A percentile compares a stretch with the other conserved stretches of the same genome.
These are phyloP conservation scores for Cutaneotrichosporon sp. DNA, from an alignment of 1,284 basidiomycete genomes.

Conservation along the genomic window DNA sequence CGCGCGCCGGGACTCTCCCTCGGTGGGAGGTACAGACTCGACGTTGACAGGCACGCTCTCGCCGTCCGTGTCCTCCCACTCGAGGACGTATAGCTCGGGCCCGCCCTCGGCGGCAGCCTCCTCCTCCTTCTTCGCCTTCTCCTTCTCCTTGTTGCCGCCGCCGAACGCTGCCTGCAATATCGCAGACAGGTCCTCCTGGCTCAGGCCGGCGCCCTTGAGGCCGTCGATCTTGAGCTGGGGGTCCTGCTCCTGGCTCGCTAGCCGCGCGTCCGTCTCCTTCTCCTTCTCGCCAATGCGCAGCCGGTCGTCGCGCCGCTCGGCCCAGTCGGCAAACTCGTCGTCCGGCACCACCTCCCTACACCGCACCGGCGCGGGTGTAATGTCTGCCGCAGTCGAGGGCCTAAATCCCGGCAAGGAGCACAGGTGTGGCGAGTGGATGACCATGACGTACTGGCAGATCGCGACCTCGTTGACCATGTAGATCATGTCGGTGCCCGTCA, in stretches of 20 bases:
- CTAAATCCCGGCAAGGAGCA: slow-evolving; percentile 89
- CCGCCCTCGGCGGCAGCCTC: slow-evolving; percentile 16
- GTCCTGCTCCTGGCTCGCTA: slow-evolving; percentile 1
- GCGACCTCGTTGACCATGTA: slow-evolving; percentile 88
- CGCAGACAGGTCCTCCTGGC: background rate
- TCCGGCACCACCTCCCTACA: slow-evolving; percentile 50
- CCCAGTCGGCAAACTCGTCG: slow-evolving; percentile 37
- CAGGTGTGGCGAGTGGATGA: slow-evolving; percentile 87
- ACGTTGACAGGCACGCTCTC: slow-evolving; percentile 1
- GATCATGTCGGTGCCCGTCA: slow-evolving; percentile 75
- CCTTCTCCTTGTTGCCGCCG: background rate
- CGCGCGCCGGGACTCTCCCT: background rate
- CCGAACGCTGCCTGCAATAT: slow-evolving; percentile 7
- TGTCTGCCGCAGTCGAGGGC: slow-evolving; percentile 57
- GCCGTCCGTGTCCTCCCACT: slow-evolving; percentile 9
- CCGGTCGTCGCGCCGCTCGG: background rate
- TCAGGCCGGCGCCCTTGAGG: background rate
- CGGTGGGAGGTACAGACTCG: slow-evolving; percentile 2
- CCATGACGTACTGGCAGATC: slow-evolving; percentile 83
- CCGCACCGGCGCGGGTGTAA: slow-evolving; percentile 40
- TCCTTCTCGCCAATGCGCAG: background rate
- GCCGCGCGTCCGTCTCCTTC: slow-evolving; percentile 3
- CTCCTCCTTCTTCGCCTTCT: slow-evolving; percentile 11
- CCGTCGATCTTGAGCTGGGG: slow-evolving; percentile 2
- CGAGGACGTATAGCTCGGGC: slow-evolving; percentile 1